Percentiles rank a stretch among this genome's conserved stretches.
Evolutionary conservation across 164 flowering plant species (phyloP).

Genomic region (Vitis rupestris): DNA sequence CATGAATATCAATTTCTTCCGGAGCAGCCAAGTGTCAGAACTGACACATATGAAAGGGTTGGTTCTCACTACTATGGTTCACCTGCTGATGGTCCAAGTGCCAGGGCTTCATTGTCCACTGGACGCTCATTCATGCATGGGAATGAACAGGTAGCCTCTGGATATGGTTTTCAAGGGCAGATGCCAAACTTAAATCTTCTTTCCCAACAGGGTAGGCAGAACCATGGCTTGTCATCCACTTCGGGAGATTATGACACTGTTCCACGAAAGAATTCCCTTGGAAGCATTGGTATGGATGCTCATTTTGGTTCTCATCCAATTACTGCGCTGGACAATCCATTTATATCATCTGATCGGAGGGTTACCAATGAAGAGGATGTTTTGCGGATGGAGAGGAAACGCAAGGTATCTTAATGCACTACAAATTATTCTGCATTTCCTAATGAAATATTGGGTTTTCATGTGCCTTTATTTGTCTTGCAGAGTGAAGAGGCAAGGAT

Average conservation of each 20-base stretch:
- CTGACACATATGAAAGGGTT: conserved; percentile 60
- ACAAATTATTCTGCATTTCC: background rate
- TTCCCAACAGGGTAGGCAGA: conserved; percentile 59
- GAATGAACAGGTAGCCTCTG: conserved; percentile 46
- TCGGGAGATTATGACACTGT: conserved; percentile 50
- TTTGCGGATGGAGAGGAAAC: conserved; percentile 63
- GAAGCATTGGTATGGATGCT: conserved; percentile 37
- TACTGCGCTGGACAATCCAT: conserved; percentile 45
- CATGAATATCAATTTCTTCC: conserved; percentile 94
- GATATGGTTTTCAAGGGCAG: conserved; percentile 50
- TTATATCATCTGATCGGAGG: conserved; percentile 47
- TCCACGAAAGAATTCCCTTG: conserved; percentile 39
- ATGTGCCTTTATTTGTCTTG: conserved; percentile 8
- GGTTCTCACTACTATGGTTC: conserved; percentile 48
- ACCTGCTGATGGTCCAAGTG: conserved; percentile 41
- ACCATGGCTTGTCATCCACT: conserved; percentile 36
- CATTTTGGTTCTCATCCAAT: conserved; percentile 49
- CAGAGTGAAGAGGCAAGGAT: conserved; percentile 87
- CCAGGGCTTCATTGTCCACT: conserved; percentile 39
- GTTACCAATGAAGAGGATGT: conserved; percentile 49
- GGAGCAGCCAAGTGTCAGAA: conserved; percentile 76
- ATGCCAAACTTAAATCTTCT: conserved; percentile 41
- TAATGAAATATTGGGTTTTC: background rate
- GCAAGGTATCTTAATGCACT: conserved; percentile 55
- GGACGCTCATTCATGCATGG: conserved; percentile 44